These are phyloP conservation scores for Ceriops tagal DNA, from an alignment of 345 rosid species.

Conservation along the genomic window DNA sequence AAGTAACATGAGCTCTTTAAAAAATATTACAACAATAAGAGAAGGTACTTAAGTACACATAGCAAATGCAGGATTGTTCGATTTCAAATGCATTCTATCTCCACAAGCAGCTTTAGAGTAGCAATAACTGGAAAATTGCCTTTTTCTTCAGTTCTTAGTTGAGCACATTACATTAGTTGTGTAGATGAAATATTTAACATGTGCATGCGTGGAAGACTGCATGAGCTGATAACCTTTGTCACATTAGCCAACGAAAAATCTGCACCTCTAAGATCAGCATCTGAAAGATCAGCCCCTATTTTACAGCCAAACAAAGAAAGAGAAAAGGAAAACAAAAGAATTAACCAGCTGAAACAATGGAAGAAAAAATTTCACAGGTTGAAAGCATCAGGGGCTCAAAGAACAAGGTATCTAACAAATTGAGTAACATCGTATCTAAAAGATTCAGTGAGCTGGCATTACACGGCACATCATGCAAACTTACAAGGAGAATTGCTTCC, in stretches of 20 bases:
- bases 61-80: neutral
- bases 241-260: constrained; percentile 92
- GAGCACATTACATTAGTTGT: neutral
- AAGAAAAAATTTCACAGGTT: too few species aligned
- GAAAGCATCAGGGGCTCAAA: too few species aligned
- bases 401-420: too few species aligned
- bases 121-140: neutral
- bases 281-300: constrained; percentile 89
- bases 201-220: neutral
- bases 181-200: neutral
- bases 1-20: neutral
- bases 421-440: too few species aligned
- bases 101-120: neutral
- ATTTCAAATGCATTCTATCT: neutral
- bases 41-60: neutral
- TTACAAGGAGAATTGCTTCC: too few species aligned
- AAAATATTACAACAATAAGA: neutral
- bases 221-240: constrained; percentile 51
- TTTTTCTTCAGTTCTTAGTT: neutral
- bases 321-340: neutral
- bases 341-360: too few species aligned
- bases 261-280: constrained; percentile 82
- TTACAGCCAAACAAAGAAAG: neutral
- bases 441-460: too few species aligned
- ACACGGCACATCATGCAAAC: too few species aligned